phyloP scores from a whole-genome alignment of 2,329 filamentous ascomycete species.

The Phaeosphaeria sp. region DNA sequence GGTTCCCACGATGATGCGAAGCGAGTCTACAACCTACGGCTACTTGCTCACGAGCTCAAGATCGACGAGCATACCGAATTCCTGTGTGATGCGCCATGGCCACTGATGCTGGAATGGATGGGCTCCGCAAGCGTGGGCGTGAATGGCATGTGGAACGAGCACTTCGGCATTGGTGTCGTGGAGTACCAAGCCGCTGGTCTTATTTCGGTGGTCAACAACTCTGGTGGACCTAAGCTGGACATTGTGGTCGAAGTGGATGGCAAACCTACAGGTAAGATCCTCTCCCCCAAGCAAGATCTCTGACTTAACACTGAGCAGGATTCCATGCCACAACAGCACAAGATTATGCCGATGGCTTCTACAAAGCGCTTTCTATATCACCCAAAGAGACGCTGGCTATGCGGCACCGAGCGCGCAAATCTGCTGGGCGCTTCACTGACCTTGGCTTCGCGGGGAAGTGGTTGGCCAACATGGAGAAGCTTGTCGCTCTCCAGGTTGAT shows the following conservation, averaged over 20 bases:
- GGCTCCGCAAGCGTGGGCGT: conserved; percentile 81
- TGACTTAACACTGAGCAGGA: conserved; percentile 56
- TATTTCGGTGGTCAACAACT: conserved; percentile 91
- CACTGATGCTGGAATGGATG: conserved; percentile 81
- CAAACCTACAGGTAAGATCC: conserved; percentile 70
- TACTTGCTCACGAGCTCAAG: conserved; percentile 81
- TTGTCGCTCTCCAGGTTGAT: conserved; percentile 61
- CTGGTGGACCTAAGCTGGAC: conserved; percentile 89
- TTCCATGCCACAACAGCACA: conserved; percentile 81
- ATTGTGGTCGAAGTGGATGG: conserved; percentile 86
- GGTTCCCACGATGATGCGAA: conserved; percentile 78
- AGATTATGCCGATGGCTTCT: conserved; percentile 83
- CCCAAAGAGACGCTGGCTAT: conserved; percentile 72
- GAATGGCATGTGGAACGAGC: conserved; percentile 99
- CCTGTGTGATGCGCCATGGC: conserved; percentile 88
- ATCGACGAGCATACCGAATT: conserved; percentile 88
- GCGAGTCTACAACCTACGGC: conserved; percentile 84
- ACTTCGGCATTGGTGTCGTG: conserved; percentile 97
- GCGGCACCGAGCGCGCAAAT: conserved; percentile 75
- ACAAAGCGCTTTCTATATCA: conserved; percentile 73
- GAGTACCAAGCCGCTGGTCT: conserved; percentile 97
- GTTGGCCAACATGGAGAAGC: conserved; percentile 73
- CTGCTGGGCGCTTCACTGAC: conserved; percentile 85
- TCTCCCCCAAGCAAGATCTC: background rate
- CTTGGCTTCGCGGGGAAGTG: conserved; percentile 82